Percentiles rank a stretch among this genome's conserved stretches.
Conservation (phyloP, 129 eudicot genomes). For the carrot (Daucus carota) region DH1_v3.0 NC_030385.2:31200001-31200500, state of each 20-base stretch:
- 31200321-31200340: slow-evolving; percentile 67
- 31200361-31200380: slow-evolving; percentile 74
- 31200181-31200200: not conserved
- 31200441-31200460: slow-evolving; percentile 94
- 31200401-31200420: slow-evolving; percentile 20
- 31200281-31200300: slow-evolving; percentile 76
- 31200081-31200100: not conserved
- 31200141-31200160: not conserved
- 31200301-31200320: slow-evolving; percentile 87
- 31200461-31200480: slow-evolving; percentile 89
- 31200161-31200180: not conserved
- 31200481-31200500: slow-evolving; percentile 88
- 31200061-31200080: not conserved
- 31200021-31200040: not conserved
- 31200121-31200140: not conserved
- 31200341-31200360: slow-evolving; percentile 69
- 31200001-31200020: not conserved
- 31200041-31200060: not conserved
- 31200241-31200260: slow-evolving; percentile 98
- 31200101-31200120: not conserved
- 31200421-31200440: slow-evolving; percentile 50
- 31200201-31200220: slow-evolving; percentile 36
- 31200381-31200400: slow-evolving; percentile 76
- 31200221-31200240: slow-evolving; percentile 62
- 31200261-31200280: slow-evolving; percentile 73